These are phyloP conservation scores for Flaveria floridana DNA, from an alignment of 140 eudicot genomes.

Conservation along the genomic window DNA sequence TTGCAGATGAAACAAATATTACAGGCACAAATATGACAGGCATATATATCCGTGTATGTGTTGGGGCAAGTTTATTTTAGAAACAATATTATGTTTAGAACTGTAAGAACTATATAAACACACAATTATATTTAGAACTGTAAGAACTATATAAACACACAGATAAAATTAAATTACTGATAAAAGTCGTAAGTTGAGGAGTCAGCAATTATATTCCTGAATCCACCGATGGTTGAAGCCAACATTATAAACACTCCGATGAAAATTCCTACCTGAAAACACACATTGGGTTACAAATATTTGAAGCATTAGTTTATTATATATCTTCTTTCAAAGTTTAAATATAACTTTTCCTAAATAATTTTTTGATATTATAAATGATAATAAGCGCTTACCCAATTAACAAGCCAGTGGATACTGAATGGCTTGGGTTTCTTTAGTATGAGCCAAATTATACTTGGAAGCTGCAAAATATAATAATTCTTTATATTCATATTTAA, in stretches of 20 bases:
- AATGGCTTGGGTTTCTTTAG: slow-evolving; percentile 77
- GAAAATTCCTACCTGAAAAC: slow-evolving; percentile 71
- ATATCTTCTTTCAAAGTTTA: neutral
- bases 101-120: neutral
- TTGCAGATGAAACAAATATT: neutral
- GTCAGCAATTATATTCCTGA: slow-evolving; percentile 68
- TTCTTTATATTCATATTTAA: neutral
- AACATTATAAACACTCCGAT: slow-evolving; percentile 78
- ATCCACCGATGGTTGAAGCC: slow-evolving; percentile 84
- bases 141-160: neutral
- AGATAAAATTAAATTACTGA: slow-evolving; percentile 30
- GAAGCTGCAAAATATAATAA: slow-evolving; percentile 52
- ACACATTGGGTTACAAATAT: neutral
- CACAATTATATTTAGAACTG: neutral
- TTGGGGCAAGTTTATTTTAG: too few species aligned
- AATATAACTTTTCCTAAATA: neutral
- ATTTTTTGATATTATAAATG: neutral
- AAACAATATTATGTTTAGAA: too few species aligned
- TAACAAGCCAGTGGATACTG: slow-evolving; percentile 65
- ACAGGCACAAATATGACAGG: neutral
- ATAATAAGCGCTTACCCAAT: slow-evolving; percentile 60
- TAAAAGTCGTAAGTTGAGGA: slow-evolving; percentile 71
- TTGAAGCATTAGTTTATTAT: neutral
- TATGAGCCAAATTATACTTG: slow-evolving; percentile 82
- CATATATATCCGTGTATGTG: neutral